A percentile compares a stretch with the other conserved stretches of the same genome.
Conservation (phyloP, 768 basidiomycete genomes). For the Hericium erinaceus region DNA sequence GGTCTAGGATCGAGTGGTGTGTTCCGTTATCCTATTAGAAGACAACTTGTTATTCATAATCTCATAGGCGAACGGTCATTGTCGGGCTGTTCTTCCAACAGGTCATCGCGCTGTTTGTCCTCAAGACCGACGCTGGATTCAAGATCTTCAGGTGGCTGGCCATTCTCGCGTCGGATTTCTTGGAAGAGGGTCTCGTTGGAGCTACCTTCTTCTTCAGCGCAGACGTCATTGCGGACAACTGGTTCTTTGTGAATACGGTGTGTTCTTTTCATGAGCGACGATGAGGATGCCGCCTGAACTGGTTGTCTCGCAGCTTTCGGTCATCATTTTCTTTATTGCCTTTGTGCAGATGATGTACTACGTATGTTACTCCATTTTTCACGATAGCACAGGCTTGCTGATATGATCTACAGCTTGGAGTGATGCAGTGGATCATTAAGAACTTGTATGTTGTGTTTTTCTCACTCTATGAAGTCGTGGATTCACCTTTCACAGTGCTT, state of each 20-base stretch:
- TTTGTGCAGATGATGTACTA: slow-evolving; percentile 90
- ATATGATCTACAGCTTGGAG: slow-evolving; percentile 40
- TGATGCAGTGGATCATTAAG: slow-evolving; percentile 90
- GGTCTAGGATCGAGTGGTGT: slow-evolving; percentile 63
- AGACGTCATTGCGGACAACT: slow-evolving; percentile 54
- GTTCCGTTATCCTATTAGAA: background rate
- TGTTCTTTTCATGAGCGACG: slow-evolving; percentile 15
- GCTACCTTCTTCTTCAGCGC: slow-evolving; percentile 78
- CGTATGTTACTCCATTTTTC: slow-evolving; percentile 15
- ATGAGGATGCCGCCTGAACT: background rate
- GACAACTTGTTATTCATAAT: background rate
- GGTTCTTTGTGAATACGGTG: slow-evolving; percentile 81
- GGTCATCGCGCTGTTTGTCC: slow-evolving; percentile 78
- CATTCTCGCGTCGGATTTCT: slow-evolving; percentile 69
- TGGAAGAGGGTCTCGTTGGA: slow-evolving; percentile 57
- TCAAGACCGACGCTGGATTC: slow-evolving; percentile 79
- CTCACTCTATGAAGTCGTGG: background rate
- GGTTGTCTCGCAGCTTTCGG: slow-evolving; percentile 36
- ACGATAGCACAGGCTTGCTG: background rate
- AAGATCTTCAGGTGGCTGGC: slow-evolving; percentile 81
- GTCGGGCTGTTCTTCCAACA: slow-evolving; percentile 83
- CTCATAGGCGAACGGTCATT: slow-evolving; percentile 69
- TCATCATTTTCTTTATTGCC: slow-evolving; percentile 92
- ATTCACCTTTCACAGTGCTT: slow-evolving; percentile 42
- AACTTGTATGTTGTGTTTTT: slow-evolving; percentile 50